Percentiles rank a stretch among this genome's conserved stretches.
Evolutionary conservation across 2,329 filamentous ascomycete genomes (phyloP).

Genomic region (Exophiala aquamarina): DNA sequence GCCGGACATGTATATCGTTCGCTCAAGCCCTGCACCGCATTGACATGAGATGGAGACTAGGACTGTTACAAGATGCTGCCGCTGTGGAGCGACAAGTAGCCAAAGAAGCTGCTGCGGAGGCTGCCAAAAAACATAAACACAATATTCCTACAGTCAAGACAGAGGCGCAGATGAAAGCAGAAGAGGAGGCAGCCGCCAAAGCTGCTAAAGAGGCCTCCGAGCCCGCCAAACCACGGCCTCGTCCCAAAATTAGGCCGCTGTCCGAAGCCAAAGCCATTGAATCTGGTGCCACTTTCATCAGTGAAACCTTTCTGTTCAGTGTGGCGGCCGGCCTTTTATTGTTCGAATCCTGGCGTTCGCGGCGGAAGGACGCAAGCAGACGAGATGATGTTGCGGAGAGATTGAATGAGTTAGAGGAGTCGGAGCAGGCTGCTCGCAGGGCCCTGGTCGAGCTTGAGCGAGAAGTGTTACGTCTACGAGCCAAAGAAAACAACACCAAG

Average conservation of each 20-base stretch:
- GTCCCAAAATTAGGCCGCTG: slow-evolving; percentile 61
- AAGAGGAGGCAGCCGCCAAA: slow-evolving; percentile 51
- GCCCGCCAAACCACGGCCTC: slow-evolving; percentile 45
- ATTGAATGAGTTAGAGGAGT: slow-evolving; percentile 57
- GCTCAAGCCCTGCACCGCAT: slow-evolving; percentile 65
- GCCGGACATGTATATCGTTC: slow-evolving; percentile 59
- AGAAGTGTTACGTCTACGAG: slow-evolving; percentile 43
- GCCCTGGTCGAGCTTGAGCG: slow-evolving; percentile 47
- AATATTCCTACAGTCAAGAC: slow-evolving; percentile 61
- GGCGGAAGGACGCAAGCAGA: slow-evolving; percentile 60
- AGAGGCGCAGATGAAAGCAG: slow-evolving; percentile 58
- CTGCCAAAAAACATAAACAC: slow-evolving; percentile 56
- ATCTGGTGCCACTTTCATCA: slow-evolving; percentile 67
- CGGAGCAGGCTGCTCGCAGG: slow-evolving; percentile 40
- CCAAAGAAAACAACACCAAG: slow-evolving; percentile 34
- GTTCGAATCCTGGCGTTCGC: slow-evolving; percentile 61
- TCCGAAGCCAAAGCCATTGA: slow-evolving; percentile 69
- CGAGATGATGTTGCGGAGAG: slow-evolving; percentile 62
- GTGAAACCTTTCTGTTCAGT: slow-evolving; percentile 65
- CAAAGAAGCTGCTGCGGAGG: slow-evolving; percentile 52
- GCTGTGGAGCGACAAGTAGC: slow-evolving; percentile 46
- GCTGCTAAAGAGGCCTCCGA: slow-evolving; percentile 43
- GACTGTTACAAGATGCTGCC: slow-evolving; percentile 62
- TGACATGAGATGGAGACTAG: slow-evolving; percentile 68
- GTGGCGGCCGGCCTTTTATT: slow-evolving; percentile 64